Percentiles rank a stretch among this genome's conserved stretches.
phyloP scores from a whole-genome alignment of 352 stramenopile species.

The Halophytophthora batemanensis region DNA sequence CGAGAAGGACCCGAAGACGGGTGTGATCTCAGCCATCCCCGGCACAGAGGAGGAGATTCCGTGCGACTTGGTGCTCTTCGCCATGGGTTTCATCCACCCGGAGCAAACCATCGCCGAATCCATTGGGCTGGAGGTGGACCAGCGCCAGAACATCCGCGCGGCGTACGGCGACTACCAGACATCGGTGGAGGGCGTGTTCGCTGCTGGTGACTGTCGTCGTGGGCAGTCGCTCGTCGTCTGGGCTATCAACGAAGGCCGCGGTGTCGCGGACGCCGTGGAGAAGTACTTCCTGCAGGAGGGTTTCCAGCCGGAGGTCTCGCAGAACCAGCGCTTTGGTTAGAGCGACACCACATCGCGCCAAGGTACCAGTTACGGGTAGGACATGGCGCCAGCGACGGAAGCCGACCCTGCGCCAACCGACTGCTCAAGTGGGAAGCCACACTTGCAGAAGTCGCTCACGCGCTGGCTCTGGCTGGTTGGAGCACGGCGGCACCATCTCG shows the following conservation, averaged over 20 bases:
- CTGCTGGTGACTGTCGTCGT: slow-evolving; percentile 95
- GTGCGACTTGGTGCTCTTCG: slow-evolving; percentile 93
- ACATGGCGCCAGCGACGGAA: slow-evolving; percentile 9
- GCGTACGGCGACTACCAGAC: slow-evolving; percentile 94
- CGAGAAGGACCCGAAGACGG: slow-evolving; percentile 66
- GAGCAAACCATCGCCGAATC: slow-evolving; percentile 90
- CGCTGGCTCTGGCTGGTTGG: background rate
- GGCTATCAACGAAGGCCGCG: slow-evolving; percentile 97
- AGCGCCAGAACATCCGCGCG: slow-evolving; percentile 93
- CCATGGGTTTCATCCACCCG: slow-evolving; percentile 97
- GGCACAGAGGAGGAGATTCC: slow-evolving; percentile 93
- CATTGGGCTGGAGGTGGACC: slow-evolving; percentile 90
- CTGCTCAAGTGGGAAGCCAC: slow-evolving; percentile 8
- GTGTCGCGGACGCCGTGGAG: slow-evolving; percentile 86
- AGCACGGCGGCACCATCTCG: background rate
- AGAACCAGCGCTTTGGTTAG: slow-evolving; percentile 78
- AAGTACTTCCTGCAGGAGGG: slow-evolving; percentile 81
- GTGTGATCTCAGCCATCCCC: slow-evolving; percentile 56
- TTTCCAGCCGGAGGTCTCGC: slow-evolving; percentile 72
- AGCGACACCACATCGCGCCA: background rate
- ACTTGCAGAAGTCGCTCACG: background rate
- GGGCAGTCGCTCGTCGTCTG: slow-evolving; percentile 98
- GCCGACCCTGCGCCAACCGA: background rate
- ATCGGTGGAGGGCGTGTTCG: slow-evolving; percentile 95
- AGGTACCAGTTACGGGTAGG: slow-evolving; percentile 28